Evolutionary conservation across 805 yeast genomes (phyloP), one percentile per base, ranked within the genome.

Genomic region (Wickerhamomyces tratensis): DNA sequence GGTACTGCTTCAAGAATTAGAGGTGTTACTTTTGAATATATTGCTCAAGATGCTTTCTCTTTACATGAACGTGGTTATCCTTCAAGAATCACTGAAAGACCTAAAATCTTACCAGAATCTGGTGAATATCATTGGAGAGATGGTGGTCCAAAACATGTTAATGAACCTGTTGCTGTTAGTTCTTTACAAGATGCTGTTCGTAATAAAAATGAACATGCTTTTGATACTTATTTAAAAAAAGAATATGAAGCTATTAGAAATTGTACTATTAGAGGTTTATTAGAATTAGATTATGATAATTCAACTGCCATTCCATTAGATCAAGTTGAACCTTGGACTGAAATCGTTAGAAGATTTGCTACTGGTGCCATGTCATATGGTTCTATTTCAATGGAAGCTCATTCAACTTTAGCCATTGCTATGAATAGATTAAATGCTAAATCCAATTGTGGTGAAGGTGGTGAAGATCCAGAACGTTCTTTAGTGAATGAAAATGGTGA

Each of bases 301-400:
- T 73, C 87, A 1, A 72, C 70, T 5, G 75, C 89, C 5, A 93
- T 91, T 42, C 97, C 98, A 44, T 68, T 91, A 48, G 98, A 91
- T 58, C 98, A 93, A 68, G 98, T 91, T 52, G 98, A 91, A 70
- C 98, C 98, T 38, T 91, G 98, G 98, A 93, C 98, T 34, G 98
- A 91, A 64, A 91, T 91, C 62, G 98, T 89, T 33, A 81, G 96
- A 56, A 77, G 98, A 56, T 93, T 93, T 62, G 89, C 89, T 49
- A 89, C 98, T n/a, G 98, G 98, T 69, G 98, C 98, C 41, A 91
- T 91, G 98, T 89, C 97, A 2, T 91, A 93, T 59, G 98, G 98
- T 59, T 91, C 98, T 39, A 91, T 91, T 59, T 91, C 98, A 5
- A 85, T 89, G 95, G 98, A 91, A 66, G 89, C 97, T 3, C 98